Conservation (phyloP, 1,139 yeast species). For the Yarrowia galli region DNA sequence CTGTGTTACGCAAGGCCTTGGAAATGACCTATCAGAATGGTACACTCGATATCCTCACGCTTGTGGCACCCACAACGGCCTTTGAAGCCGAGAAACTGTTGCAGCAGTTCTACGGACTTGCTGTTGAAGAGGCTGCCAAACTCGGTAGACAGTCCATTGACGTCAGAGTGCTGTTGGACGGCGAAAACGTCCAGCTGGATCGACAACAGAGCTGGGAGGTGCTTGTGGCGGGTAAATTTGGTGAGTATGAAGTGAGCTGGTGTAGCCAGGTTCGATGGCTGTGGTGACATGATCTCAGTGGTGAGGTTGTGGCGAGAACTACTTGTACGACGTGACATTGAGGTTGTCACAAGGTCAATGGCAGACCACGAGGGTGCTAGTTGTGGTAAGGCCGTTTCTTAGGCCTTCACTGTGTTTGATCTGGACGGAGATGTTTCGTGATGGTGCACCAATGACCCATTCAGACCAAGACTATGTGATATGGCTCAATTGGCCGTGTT, state of each 20-base stretch:
- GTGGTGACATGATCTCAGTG: too few relatives aligned
- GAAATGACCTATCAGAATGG: conserved; percentile 48
- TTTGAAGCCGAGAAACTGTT: conserved; percentile 48
- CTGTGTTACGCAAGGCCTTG: conserved; percentile 47
- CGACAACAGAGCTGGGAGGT: conserved; percentile 51
- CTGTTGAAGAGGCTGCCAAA: conserved; percentile 43
- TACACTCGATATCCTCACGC: conserved; percentile 49
- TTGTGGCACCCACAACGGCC: conserved; percentile 47
- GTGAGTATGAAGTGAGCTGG: conserved; percentile 43
- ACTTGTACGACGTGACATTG: too few relatives aligned
- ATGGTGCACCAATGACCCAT: too few relatives aligned
- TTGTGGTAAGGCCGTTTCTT: too few relatives aligned
- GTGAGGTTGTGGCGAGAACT: too few relatives aligned
- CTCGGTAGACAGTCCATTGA: conserved; percentile 45
- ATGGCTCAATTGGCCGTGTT: too few relatives aligned
- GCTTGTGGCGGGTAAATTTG: conserved; percentile 47
- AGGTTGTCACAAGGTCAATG: too few relatives aligned
- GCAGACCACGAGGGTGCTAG: too few relatives aligned
- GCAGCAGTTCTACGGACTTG: conserved; percentile 47
- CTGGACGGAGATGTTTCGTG: too few relatives aligned
- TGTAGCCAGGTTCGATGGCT: conserved; percentile 1
- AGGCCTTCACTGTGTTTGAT: too few relatives aligned
- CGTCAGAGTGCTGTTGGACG: conserved; percentile 52
- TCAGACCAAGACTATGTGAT: too few relatives aligned
- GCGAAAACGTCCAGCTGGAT: conserved; percentile 47